A percentile compares a stretch with the other conserved stretches of the same genome.
phyloP scores from a whole-genome alignment of 148 eudicot species.

The Suaeda aralocaspica region DNA sequence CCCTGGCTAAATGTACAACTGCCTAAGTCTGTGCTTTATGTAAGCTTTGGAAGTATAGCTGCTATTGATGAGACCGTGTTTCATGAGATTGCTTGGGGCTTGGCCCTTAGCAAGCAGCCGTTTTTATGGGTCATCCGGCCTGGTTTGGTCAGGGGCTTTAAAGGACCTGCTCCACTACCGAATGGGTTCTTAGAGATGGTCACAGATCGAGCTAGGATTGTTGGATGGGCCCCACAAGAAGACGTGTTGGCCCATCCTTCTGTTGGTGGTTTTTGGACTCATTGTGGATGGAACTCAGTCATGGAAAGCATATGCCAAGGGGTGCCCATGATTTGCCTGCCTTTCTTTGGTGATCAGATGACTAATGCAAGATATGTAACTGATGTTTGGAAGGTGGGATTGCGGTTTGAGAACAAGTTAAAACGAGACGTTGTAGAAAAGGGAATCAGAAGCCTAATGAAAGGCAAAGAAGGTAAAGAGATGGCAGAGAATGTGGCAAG shows the following conservation, averaged over 20 bases:
- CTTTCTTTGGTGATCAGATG: conserved; percentile 41
- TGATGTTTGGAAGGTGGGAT: conserved; percentile 43
- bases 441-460: conserved; percentile 38
- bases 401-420: conserved; percentile 30
- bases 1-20: conserved; percentile 34
- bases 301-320: conserved; percentile 47
- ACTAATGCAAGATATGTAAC: conserved; percentile 34
- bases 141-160: conserved; percentile 25
- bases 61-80: conserved; percentile 22
- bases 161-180: background rate
- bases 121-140: conserved; percentile 50
- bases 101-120: conserved; percentile 36
- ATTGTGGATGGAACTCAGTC: conserved; percentile 53
- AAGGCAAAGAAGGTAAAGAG: conserved; percentile 32
- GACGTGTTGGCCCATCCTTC: conserved; percentile 39
- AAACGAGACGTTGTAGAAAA: conserved; percentile 28
- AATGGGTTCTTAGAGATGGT: conserved; percentile 2
- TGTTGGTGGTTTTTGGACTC: conserved; percentile 44
- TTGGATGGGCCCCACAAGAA: conserved; percentile 48
- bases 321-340: conserved; percentile 42
- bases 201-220: conserved; percentile 26
- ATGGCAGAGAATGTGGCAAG: conserved; percentile 20
- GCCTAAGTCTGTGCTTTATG: conserved; percentile 37
- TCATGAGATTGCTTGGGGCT: conserved; percentile 37
- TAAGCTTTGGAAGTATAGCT: conserved; percentile 48